Percentiles rank a stretch among this genome's conserved stretches.
phyloP scores from a whole-genome alignment of 2,329 filamentous ascomycete genomes.

The Cladosporium halotolerans region DNA sequence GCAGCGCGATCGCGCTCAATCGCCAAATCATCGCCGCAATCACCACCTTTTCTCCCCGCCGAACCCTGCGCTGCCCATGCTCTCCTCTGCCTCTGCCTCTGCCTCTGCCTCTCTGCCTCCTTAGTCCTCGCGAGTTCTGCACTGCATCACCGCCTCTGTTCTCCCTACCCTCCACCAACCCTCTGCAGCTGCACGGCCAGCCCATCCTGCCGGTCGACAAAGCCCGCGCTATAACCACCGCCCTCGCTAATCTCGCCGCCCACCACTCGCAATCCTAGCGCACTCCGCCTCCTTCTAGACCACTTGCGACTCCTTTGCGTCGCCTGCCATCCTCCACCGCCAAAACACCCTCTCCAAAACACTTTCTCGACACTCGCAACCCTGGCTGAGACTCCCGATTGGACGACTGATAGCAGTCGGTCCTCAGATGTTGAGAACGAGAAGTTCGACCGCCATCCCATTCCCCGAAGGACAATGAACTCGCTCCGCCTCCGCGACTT shows the following conservation, averaged over 20 bases:
- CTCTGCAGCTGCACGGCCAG: too few species aligned
- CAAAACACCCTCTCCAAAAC: not conserved
- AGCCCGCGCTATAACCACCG: not conserved
- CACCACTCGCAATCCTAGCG: not conserved
- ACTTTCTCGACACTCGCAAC: conserved; percentile 1
- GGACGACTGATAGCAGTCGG: conserved; percentile 12
- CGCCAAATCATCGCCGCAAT: too few species aligned
- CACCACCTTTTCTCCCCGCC: too few species aligned
- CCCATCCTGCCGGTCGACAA: too few species aligned
- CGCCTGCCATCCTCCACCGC: too few species aligned
- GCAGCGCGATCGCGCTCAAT: too few species aligned
- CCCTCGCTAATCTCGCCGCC: not conserved
- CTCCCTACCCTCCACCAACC: too few species aligned
- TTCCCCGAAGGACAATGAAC: conserved; percentile 18
- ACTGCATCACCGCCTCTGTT: too few species aligned
- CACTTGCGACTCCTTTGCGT: not conserved
- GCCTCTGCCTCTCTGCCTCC: too few species aligned
- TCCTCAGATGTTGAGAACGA: conserved; percentile 16
- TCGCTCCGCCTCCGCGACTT: conserved; percentile 33
- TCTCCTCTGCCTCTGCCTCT: too few species aligned
- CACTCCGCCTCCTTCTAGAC: not conserved
- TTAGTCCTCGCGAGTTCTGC: too few species aligned
- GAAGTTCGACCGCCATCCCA: conserved; percentile 10
- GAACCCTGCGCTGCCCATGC: too few species aligned
- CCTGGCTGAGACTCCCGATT: conserved; percentile 15